phyloP scores from a whole-genome alignment of 2,329 filamentous ascomycete genomes.

The Tolypocladium cylindrosporum region DNA sequence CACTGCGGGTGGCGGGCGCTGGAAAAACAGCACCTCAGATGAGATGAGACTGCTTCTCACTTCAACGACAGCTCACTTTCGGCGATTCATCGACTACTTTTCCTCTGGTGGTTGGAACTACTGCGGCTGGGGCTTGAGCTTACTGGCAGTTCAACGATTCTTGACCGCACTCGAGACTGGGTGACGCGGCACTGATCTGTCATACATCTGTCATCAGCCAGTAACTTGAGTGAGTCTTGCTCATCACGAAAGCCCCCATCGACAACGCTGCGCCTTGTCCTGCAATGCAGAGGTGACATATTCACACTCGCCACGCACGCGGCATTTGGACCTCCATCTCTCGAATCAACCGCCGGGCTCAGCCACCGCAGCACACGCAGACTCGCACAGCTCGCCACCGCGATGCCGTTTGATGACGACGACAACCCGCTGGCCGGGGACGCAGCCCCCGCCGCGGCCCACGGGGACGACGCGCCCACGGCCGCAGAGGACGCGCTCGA shows the following conservation, averaged over 20 bases:
- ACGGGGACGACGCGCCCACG: constrained; percentile 14
- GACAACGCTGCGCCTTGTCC: neutral
- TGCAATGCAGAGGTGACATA: neutral
- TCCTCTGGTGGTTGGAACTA: no score
- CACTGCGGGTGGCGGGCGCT: neutral
- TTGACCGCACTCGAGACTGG: neutral
- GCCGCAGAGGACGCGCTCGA: constrained; percentile 50
- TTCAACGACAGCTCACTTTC: neutral
- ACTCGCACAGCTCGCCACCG: neutral
- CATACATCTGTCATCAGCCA: neutral
- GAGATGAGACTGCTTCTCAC: neutral
- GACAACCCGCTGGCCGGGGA: constrained; percentile 22
- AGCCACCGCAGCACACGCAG: neutral
- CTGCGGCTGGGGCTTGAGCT: neutral
- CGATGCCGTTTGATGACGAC: constrained; percentile 35
- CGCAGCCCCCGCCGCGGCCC: constrained; percentile 6
- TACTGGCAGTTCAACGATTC: no score
- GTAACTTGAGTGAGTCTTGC: neutral
- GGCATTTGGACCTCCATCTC: neutral
- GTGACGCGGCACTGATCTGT: neutral
- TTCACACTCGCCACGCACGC: neutral
- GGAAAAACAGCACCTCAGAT: neutral
- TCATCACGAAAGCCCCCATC: neutral
- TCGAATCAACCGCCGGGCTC: neutral
- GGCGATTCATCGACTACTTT: neutral